Percentiles rank a stretch among this genome's conserved stretches.
Evolutionary conservation across 1,139 yeast species (phyloP).

Genomic region (Wickerhamomyces sp.): DNA sequence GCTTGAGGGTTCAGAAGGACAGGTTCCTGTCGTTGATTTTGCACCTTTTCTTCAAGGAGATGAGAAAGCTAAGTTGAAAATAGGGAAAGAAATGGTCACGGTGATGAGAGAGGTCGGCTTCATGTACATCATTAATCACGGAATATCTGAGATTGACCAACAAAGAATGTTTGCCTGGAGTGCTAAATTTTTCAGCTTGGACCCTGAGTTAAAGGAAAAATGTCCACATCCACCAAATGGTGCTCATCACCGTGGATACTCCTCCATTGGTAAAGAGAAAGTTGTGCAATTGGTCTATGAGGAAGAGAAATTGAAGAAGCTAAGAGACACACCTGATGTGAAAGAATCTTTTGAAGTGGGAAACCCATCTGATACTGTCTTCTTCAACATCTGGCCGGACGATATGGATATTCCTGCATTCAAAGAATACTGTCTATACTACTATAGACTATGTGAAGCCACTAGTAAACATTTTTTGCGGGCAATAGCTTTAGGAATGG

Average conservation of each 20-base stretch:
- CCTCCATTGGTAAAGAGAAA: constrained; percentile 25
- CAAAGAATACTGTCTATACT: constrained; percentile 22
- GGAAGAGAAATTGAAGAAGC: constrained; percentile 14
- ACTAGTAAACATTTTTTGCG: constrained; percentile 12
- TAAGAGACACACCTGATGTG: constrained; percentile 23
- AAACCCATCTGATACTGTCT: constrained; percentile 14
- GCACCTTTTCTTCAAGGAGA: constrained; percentile 21
- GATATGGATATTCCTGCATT: constrained; percentile 26
- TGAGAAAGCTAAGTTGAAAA: constrained; percentile 10
- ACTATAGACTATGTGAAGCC: constrained; percentile 14
- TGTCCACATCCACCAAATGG: constrained; percentile 25
- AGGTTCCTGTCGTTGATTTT: constrained; percentile 24
- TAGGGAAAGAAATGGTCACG: constrained; percentile 20
- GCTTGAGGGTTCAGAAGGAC: not conserved
- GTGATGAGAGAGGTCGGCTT: constrained; percentile 26
- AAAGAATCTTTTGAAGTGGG: constrained; percentile 27
- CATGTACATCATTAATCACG: constrained; percentile 26
- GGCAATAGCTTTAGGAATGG: constrained; percentile 18
- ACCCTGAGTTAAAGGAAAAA: constrained; percentile 17
- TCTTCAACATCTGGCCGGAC: constrained; percentile 27
- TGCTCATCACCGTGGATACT: constrained; percentile 20
- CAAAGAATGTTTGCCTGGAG: constrained; percentile 25
- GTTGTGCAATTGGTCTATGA: constrained; percentile 31
- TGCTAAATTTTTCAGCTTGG: constrained; percentile 18
- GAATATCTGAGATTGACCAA: constrained; percentile 20